Base-by-base conservation (phyloP, 225 moss, liverwort and hornwort genomes). In the Pseudisothecium myosuroides region DNA sequence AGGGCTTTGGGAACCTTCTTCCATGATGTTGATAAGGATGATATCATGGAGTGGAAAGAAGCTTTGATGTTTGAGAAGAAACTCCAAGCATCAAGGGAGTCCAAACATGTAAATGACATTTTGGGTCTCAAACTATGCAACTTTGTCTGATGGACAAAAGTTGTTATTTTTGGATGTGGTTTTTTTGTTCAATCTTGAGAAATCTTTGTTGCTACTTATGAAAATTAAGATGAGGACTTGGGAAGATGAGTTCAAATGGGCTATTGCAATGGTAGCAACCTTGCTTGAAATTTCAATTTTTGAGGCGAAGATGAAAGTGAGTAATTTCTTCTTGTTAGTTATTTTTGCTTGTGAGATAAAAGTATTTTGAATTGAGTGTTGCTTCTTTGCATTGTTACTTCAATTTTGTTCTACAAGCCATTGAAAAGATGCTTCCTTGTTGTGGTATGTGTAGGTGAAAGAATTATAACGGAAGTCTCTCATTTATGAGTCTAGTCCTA, bases 171-270 rank as follows among this genome's bases (percentile, higher is more conserved):
- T 83, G 83, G 75, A 88, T 1, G 17, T 83, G 21, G 76, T 39
- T 24, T 37, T 76, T 63, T 12, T 75, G 36, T 62, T 74, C 24
- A 66, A 65, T 29, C 1, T 0, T 8, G 22, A 52, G 21, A 9
- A 21, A 2, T 52, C 22, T 21, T 34, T 0, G 0, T 2, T 32
- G 18, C 12, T 18, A 18, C 11, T 2, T 0, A 17, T 11, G 19
- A 19, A 1, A 32, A 0, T 1, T 31, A 4, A 0, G 1, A 0
- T 0, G 12, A 12, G 75, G 2, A 5, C 0, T 76, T 54, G 26
- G 68, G 31, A 27, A 20, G 20, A 26, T 55, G 6, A 18, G 2
- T 31, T 0, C 7, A 0, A 56, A 15, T 39, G 21, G 26, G 13
- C 5, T 3, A 29, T 84, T 41, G 43, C 31, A 13, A 1, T 31